A percentile compares a stretch with the other conserved stretches of the same genome.
Evolutionary conservation across 83 land plant genomes (phyloP).

Genomic region (Picea abies): DNA sequence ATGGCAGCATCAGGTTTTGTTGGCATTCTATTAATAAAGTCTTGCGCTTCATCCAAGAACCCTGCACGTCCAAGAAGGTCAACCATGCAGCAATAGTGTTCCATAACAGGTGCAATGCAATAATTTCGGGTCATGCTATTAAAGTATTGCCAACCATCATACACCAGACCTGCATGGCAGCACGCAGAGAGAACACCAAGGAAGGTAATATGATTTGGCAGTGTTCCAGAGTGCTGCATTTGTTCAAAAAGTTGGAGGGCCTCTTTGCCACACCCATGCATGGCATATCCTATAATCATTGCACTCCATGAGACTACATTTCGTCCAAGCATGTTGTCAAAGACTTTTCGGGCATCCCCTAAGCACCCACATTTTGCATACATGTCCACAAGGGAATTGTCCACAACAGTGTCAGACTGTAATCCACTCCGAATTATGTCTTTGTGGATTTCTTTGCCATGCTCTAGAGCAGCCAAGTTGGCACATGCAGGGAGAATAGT

Average conservation of each 20-base stretch:
- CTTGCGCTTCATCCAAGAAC: background rate
- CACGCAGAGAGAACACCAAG: no score
- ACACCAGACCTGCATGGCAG: no score
- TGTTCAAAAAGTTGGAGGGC: no score
- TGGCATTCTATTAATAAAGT: background rate
- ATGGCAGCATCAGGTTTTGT: background rate
- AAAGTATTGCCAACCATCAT: no score
- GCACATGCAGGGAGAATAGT: constrained; percentile 21
- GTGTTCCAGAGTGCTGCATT: no score
- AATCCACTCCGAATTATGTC: background rate
- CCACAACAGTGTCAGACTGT: constrained; percentile 9
- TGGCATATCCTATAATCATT: no score
- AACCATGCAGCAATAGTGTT: constrained; percentile 13
- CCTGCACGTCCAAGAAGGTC: constrained; percentile 2
- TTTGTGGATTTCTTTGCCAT: constrained; percentile 12
- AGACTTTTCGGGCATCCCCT: constrained; percentile 2
- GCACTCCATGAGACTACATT: background rate
- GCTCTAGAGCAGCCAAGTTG: constrained; percentile 4
- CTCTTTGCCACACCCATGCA: no score
- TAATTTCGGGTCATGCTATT: no score
- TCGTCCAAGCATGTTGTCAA: background rate
- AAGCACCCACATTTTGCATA: constrained; percentile 20
- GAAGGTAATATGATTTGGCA: no score
- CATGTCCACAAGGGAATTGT: constrained; percentile 18
- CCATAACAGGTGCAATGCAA: background rate